Evolutionary conservation across 306 rosid genomes (phyloP).

Genomic region (Fagus sylvatica): DNA sequence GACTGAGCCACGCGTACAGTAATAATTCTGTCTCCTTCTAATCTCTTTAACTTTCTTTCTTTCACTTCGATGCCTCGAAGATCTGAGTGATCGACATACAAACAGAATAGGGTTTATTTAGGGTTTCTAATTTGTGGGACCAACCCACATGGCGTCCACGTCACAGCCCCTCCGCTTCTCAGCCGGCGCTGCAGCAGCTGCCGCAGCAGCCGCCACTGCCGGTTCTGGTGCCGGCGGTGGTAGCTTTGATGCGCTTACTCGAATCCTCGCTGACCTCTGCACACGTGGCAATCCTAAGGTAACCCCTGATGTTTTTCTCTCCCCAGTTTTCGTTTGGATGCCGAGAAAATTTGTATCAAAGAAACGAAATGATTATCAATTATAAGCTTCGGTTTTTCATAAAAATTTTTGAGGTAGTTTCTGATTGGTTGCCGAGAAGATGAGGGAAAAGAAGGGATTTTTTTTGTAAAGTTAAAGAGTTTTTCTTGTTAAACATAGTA

Average conservation of each 20-base stretch:
- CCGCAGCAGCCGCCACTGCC: constrained; percentile 54
- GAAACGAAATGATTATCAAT: background rate
- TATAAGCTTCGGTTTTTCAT: background rate
- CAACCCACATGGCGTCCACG: constrained; percentile 37
- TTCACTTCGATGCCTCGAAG: background rate
- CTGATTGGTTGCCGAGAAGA: background rate
- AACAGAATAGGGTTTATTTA: constrained; percentile 11
- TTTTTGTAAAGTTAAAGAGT: background rate
- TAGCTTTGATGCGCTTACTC: constrained; percentile 76
- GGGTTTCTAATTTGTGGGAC: constrained; percentile 35
- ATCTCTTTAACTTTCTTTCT: background rate
- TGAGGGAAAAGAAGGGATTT: background rate
- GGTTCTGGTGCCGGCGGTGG: constrained; percentile 49
- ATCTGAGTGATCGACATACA: background rate
- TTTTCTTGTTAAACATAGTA: background rate
- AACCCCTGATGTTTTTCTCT: background rate
- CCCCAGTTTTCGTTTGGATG: background rate
- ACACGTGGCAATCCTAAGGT: constrained; percentile 87
- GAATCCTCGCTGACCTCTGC: constrained; percentile 84
- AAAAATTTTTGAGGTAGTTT: background rate
- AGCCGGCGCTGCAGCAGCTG: constrained; percentile 42
- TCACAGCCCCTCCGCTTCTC: constrained; percentile 12
- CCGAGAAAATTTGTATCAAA: background rate
- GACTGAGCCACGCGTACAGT: no score
- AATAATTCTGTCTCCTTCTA: no score